Evolutionary conservation across 495 filamentous ascomycete genomes (phyloP), one percentile per base, ranked within the genome.

Genomic region (Staphylotrichum longicolle): DNA sequence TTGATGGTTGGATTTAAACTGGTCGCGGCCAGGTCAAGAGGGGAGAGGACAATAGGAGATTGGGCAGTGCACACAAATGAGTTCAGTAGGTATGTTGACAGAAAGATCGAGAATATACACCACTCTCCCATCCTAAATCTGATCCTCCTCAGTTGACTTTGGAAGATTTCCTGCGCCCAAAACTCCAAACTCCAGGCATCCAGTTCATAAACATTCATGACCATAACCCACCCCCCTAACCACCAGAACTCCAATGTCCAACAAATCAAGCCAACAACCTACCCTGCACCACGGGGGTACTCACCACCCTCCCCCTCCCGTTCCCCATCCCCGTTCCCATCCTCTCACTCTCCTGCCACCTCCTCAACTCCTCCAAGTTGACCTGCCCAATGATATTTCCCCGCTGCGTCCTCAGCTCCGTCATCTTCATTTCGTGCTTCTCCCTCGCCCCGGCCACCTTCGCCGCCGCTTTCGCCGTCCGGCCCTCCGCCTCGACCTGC

Each of bases 331-430:
- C 4, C 35, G 54, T 49, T 52, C 37, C 32, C 30, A 15, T 33
- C 45, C 54, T 47, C 52, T 63, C 57, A 37, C 56, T 20, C 53
- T 62, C 33, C 47, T 66, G 63, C 67, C 69, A 71, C 50, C 66
- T 58, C 60, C 61, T 66, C 54, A 72, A 14, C 56, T 72, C 68
- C 15, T 66, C 58, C 61, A 70, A 45, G 32, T 70, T 62, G 1
- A 68, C 68, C 46, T 66, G 58, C 10, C 70, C 70, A 56, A 68
- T 70, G 8, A 72, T 54, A 42, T 70, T 62, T 8, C 70, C 70
- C 50, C 68, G 61, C 20, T 63, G 52, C 15, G 66, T 66, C 54
- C 54, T 58, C 44, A 70, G 14, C 50, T 62, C 63, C 7, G 68
- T 68, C 70, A 70, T 70, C 15, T 62, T 55, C 60, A 63, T 47